Conservation (phyloP, 768 basidiomycete species). For the Pulveroboletus frians region DNA sequence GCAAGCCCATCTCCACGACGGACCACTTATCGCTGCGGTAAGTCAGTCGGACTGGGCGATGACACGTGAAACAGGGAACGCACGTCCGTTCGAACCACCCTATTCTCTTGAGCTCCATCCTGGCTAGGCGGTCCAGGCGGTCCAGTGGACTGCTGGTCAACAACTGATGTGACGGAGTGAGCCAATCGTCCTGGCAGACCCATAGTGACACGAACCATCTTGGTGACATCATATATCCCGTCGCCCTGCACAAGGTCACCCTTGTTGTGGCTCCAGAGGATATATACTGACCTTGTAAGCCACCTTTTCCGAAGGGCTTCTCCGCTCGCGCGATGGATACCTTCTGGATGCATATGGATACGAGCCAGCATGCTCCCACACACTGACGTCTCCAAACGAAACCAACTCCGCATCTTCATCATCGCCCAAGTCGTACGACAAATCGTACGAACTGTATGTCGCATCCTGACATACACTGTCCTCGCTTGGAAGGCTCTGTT, state of each 20-base stretch:
- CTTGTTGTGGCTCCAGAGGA: not conserved
- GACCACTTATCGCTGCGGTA: constrained; percentile 26
- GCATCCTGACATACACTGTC: constrained; percentile 8
- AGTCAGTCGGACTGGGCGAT: not conserved
- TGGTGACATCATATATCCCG: constrained; percentile 17
- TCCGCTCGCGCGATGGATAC: not conserved
- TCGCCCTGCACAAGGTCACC: constrained; percentile 12
- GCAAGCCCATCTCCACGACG: constrained; percentile 23
- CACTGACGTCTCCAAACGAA: constrained; percentile 7
- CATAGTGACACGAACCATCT: constrained; percentile 21
- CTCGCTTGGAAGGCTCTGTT: constrained; percentile 16
- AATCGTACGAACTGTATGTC: constrained; percentile 2
- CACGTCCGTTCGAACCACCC: constrained; percentile 30
- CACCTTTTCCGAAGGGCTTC: not conserved
- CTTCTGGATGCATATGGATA: constrained; percentile 12
- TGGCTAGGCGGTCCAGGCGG: constrained; percentile 26
- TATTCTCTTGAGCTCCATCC: constrained; percentile 27
- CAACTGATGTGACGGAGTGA: constrained; percentile 16
- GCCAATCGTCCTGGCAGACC: not conserved
- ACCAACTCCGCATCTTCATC: constrained; percentile 19
- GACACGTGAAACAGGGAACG: not conserved
- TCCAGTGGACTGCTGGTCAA: constrained; percentile 24
- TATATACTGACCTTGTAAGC: constrained; percentile 13
- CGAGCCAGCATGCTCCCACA: constrained; percentile 14
- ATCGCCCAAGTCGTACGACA: constrained; percentile 10